Base-by-base conservation (phyloP, 306 rosid species). In the Cyclanthera cordifolia region DNA sequence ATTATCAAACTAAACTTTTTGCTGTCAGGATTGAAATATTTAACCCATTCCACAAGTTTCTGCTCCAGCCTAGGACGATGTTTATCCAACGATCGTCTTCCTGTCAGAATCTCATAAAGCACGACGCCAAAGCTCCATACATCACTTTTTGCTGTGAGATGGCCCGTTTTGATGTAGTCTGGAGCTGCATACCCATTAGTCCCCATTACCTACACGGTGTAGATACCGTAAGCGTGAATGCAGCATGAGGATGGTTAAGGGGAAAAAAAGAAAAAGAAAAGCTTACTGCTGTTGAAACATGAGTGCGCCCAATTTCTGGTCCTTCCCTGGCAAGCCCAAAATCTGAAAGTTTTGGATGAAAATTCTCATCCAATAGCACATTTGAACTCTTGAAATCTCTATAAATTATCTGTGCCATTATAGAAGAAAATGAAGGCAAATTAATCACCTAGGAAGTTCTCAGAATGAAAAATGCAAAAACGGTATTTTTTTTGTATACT, bases 131-230 rank as follows among this genome's bases (percentile, higher is more conserved):
- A 83, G 75, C 92, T 87, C 97, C 97, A 90, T 34, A 90, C 97
- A 54, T 90, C 95, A 45, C 97, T 90, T 83, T 90, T 90, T 23
- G 82, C 69, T 14, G 97, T 90, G 70, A 90, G 87, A 84, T 90
- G 97, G 4, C 95, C 97, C 0, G 97, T 90, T 69, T 82, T 80
- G 12, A 90, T 77, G 82, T 88, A 90, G 77, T 90, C 93, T 24
- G 97, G 97, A 70, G 97, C 97, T 60, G 97, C 97, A 71, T 90
- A 88, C 56, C 97, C 97, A 53, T 74, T 70, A n/a, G 97, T 90
- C 21, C 95, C 97, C 69, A 90, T 74, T 32, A 90, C 97, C 97
- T 90, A 9, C 52, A 24, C 6, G 49, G 24, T 10, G 25, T 45
- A 47, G 71, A 24, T 25, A 66, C 4, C 8, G 71, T 66, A 27